Evolutionary conservation across 306 rosid genomes (phyloP).

Genomic region (Hippophae gyantsensis): DNA sequence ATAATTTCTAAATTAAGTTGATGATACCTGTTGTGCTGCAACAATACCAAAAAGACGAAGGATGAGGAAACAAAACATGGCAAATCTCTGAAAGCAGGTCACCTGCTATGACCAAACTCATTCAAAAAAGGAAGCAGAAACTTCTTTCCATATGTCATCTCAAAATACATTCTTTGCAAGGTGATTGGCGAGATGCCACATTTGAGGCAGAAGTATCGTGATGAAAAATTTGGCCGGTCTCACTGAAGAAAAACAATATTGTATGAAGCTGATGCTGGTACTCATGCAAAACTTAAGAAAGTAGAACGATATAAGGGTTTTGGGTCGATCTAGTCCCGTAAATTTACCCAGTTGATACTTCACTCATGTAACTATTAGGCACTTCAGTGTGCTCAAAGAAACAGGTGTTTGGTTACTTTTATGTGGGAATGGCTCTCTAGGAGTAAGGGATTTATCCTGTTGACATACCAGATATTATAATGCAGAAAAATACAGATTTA

Average conservation of each 20-base stretch:
- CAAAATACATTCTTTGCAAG: conserved; percentile 16
- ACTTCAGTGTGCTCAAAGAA: conserved; percentile 15
- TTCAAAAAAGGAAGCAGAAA: too few relatives aligned
- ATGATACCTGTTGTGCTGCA: too few relatives aligned
- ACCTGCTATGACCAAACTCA: too few relatives aligned
- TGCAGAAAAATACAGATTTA: conserved; percentile 3
- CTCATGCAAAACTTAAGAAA: conserved; percentile 19
- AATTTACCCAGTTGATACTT: too few relatives aligned
- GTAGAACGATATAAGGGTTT: neutral
- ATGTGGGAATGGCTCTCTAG: conserved; percentile 35
- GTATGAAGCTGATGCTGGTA: conserved; percentile 24
- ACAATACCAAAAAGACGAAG: too few relatives aligned
- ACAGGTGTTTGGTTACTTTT: conserved; percentile 31
- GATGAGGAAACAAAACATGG: too few relatives aligned
- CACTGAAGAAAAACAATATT: conserved; percentile 27
- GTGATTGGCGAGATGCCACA: conserved; percentile 25
- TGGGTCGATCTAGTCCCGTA: too few relatives aligned
- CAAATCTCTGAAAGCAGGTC: too few relatives aligned
- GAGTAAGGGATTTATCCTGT: conserved; percentile 54
- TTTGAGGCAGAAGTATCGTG: conserved; percentile 23
- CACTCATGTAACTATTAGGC: neutral
- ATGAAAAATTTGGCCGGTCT: conserved; percentile 27
- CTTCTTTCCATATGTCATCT: conserved; percentile 16
- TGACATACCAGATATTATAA: conserved; percentile 13
- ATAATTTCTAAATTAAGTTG: too few relatives aligned